Percentiles rank a stretch among this genome's conserved stretches.
Evolutionary conservation across 2,329 filamentous ascomycete species (phyloP).

Genomic region (Xylaria sp.): DNA sequence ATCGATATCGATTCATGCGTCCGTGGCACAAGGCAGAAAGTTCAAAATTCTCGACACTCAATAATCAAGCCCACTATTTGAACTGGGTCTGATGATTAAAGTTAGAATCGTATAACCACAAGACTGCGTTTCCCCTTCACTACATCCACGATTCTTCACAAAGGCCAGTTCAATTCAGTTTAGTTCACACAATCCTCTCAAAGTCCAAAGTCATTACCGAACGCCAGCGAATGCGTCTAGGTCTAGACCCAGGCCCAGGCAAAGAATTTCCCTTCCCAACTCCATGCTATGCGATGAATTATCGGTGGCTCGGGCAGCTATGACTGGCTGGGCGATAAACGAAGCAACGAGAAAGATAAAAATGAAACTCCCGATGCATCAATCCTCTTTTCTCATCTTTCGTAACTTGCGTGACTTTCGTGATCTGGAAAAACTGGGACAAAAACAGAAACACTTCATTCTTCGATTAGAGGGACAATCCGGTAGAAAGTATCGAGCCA

Average conservation of each 20-base stretch:
- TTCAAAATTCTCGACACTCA: background rate
- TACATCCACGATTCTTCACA: slow-evolving; percentile 1
- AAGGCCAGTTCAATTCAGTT: background rate
- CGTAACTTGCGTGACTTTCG: slow-evolving; percentile 9
- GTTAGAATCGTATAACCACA: background rate
- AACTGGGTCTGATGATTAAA: background rate
- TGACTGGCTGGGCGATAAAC: background rate
- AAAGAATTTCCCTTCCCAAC: slow-evolving; percentile 16
- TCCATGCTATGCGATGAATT: slow-evolving; percentile 33
- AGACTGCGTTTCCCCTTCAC: background rate
- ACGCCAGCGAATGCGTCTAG: slow-evolving; percentile 33
- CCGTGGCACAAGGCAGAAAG: background rate
- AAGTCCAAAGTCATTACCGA: slow-evolving; percentile 4
- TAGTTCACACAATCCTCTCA: background rate
- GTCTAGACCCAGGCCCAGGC: slow-evolving; percentile 5
- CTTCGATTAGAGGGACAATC: slow-evolving; percentile 15
- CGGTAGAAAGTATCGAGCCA: slow-evolving; percentile 28
- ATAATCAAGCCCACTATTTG: background rate
- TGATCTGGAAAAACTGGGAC: slow-evolving; percentile 19
- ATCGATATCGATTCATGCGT: background rate
- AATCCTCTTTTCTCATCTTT: slow-evolving; percentile 14
- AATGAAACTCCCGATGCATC: slow-evolving; percentile 25
- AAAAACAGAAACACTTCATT: slow-evolving; percentile 8
- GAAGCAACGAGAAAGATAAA: background rate
- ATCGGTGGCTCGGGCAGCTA: slow-evolving; percentile 8